Base-by-base conservation (phyloP, 345 rosid species). In the Viola odorata region DNA sequence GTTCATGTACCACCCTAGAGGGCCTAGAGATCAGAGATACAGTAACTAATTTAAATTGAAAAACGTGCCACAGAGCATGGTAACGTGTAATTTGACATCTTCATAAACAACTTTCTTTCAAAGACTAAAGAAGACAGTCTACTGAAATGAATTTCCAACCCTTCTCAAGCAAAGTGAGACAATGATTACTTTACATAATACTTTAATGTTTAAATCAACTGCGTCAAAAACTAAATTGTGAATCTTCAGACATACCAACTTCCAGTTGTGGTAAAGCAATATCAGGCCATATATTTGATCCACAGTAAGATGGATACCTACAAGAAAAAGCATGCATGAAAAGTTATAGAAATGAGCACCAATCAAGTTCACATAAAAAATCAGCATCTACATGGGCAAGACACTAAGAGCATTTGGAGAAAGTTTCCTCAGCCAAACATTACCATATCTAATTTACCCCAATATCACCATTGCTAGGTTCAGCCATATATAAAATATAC, bases 271-370 rank as follows among this genome's bases (percentile, higher is more conserved):
- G 94, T 61, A 91, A 65, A 48, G 83, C 85, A 66, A 50, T 56
- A 15, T 13, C 38, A 57, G 98, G 98, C 96, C 98, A 91, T 78
- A 89, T 84, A 71, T 91, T 91, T 63, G 89, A 82, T 68, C 96
- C 86, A 68, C 98, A 91, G 68, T 87, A 87, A 41, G 83, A 83
- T 60, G 91, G 95, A 80, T 87, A 89, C 77, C 98, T 91, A 72
- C 65, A 73, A 70, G 72, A 67, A 15, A 51, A 61, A 66, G 5
- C 38, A 72, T 23, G 41, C 17, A 12, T 12, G 45, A 61, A 41
- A 64, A 59, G 64, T 41, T 61, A 6, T 8, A 60, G 67, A 63
- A 60, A 45, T 40, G 5, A 40, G 60, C 17, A 70, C 7, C 41
- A 41, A 61, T 12, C 40, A 23, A 41, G 7, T 41, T 41, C 4